Evolutionary conservation across 2,329 filamentous ascomycete species (phyloP).

Genomic region (Ceratocystis albifundus): DNA sequence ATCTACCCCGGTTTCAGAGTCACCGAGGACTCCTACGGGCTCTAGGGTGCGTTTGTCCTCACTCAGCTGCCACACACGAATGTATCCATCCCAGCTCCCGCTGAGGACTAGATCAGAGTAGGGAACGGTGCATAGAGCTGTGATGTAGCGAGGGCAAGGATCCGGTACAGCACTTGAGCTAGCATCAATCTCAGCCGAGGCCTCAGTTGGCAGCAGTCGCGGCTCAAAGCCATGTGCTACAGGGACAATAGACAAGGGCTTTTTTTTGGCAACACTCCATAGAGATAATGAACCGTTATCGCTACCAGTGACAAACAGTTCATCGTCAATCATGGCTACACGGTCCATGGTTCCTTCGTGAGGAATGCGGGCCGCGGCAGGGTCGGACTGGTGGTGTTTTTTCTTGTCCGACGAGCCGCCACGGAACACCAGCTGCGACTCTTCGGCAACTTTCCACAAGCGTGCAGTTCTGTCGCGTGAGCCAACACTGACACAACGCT

Average conservation of each 20-base stretch:
- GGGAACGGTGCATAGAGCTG: slow-evolving; percentile 71
- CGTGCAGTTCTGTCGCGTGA: slow-evolving; percentile 82
- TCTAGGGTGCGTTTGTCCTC: slow-evolving; percentile 74
- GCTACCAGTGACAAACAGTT: slow-evolving; percentile 81
- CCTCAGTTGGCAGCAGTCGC: slow-evolving; percentile 52
- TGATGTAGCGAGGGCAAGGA: slow-evolving; percentile 75
- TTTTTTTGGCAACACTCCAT: slow-evolving; percentile 91
- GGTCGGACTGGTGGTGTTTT: slow-evolving; percentile 26
- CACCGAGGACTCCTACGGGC: slow-evolving; percentile 50
- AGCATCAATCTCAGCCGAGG: slow-evolving; percentile 60
- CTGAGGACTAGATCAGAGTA: slow-evolving; percentile 84
- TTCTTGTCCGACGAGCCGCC: slow-evolving; percentile 59
- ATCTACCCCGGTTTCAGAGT: slow-evolving; percentile 25
- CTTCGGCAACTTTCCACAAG: slow-evolving; percentile 91
- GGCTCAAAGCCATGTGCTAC: slow-evolving; percentile 78
- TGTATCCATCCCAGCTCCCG: slow-evolving; percentile 85
- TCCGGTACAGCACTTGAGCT: slow-evolving; percentile 48
- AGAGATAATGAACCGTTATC: slow-evolving; percentile 80
- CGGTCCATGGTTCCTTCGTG: slow-evolving; percentile 81
- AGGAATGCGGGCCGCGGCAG: slow-evolving; percentile 38
- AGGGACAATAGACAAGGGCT: slow-evolving; percentile 68
- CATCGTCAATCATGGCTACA: slow-evolving; percentile 77
- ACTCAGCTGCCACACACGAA: slow-evolving; percentile 74
- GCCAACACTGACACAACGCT: slow-evolving; percentile 83
- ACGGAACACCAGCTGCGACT: slow-evolving; percentile 89